Evolutionary conservation across 257 asterid species (phyloP), one percentile per base, ranked within the genome.

Genomic region (Euphrasia confusa): DNA sequence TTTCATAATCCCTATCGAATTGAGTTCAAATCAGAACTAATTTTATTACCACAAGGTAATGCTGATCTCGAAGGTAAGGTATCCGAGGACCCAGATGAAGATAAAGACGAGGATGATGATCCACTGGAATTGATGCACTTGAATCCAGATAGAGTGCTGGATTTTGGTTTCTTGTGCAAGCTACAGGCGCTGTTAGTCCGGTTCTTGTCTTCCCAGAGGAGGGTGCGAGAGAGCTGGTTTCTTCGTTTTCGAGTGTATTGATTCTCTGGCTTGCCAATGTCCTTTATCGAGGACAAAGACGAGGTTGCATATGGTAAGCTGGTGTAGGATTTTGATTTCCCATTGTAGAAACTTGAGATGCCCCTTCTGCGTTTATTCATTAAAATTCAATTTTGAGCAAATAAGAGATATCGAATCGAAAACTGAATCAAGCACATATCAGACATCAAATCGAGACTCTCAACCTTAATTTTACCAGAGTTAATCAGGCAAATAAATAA

Each of bases 281-380:
- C 79, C 70, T 81, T 86, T 0, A 55, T 56, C 9, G 81, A 63
- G 33, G 79, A 45, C 7, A 84, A 72, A 4, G 77, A n/a, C 1
- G 80, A 59, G 10, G 86, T 71, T 4, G 79, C 78, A 2, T 76
- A 86, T 10, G 69, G 68, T 40, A 86, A 74, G 68, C 76, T 76
- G 17, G 87, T 72, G 39, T 75, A 86, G 2, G 89, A 86, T 71
- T 79, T 86, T 40, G 95, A 83, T 65, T 81, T 86, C 3, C 95
- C 91, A 32, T 76, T 79, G 64, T 86, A 81, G 75, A 83, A 86
- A 10, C 72, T 81, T 54, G 95, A 83, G 28, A 86, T 81, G 7
- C 91, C 84, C 64, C 77, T 76, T 71, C 89, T 83, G 24, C 10
- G n/a, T 57, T 57, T 28, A 28, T 0, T 28, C 2, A 1, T 27